Base-by-base conservation (phyloP, 1,284 basidiomycete species). In the Ceratobasidium sp. region DNA sequence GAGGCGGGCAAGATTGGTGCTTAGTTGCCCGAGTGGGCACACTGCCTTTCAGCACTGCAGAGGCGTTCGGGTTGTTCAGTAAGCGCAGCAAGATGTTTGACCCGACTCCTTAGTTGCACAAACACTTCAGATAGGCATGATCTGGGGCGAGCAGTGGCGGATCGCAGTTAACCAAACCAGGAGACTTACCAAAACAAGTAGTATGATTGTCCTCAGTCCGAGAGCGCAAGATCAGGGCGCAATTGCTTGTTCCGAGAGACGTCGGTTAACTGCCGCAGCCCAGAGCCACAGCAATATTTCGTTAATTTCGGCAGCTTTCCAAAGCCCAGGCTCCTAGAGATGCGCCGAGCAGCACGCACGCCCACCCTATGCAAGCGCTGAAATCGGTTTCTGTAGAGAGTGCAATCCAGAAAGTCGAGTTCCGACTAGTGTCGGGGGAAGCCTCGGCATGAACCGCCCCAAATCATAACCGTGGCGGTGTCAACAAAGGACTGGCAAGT, bases 11-110 rank as follows among this genome's bases (percentile, higher is more conserved):
- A 49, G 62, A 22, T 64, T 34, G 27, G 27, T 34, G 62, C 2
- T 34, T 49, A 49, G 41, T 64, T 49, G 27, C 46, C 46, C 46
- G 41, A 16, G 43, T 0, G n/a, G 27, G 19, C 43, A 49, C 62
- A 64, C 62, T 31, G 62, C 62, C 62, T 64, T 29, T 37, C 9
- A 24, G n/a, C 62, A 64, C 62, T 49, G 62, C 62, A 64, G 62
- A 64, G 62, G 62, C 62, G 4, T 13, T 48, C 62, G 43, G 62
- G 43, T 64, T 34, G 46, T 3, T 14, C 24, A 34, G 46, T 48
- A 31, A 64, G 16, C 41, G 41, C 13, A 46, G 39, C 22, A 29
- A 48, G 43, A n/a, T 49, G 46, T 31, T 1, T 41, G 62, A 64
- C 37, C 49, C 62, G 11, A 64, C 9, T 11, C 16, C 29, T 16